Percentiles rank a stretch among this genome's conserved stretches.
Evolutionary conservation across 495 filamentous ascomycete genomes (phyloP).

Genomic region (Aspergillus wentii): DNA sequence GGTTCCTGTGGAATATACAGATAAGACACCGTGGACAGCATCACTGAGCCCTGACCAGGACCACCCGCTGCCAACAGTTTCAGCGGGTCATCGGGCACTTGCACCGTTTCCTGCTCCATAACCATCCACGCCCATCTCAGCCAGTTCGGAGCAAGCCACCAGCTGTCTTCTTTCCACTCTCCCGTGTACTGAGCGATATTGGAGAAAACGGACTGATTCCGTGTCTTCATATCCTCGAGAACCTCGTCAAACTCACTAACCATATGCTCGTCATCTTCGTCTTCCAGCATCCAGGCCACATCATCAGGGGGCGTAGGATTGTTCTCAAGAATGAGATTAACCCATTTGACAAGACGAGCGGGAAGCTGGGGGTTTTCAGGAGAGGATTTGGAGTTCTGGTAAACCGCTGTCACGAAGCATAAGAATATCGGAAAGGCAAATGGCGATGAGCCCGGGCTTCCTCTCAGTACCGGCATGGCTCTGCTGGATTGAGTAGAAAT

Average conservation of each 20-base stretch:
- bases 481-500: constrained; percentile 13
- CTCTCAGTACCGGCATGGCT: constrained; percentile 16
- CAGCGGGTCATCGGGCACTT: constrained; percentile 34
- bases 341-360: constrained; percentile 30
- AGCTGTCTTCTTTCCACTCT: constrained; percentile 14
- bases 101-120: constrained; percentile 33
- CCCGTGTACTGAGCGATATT: constrained; percentile 13
- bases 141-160: constrained; percentile 40
- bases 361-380: constrained; percentile 14
- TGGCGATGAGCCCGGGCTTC: constrained; percentile 9
- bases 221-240: constrained; percentile 8
- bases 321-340: constrained; percentile 29
- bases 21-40: constrained; percentile 30
- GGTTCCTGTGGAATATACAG: constrained; percentile 40
- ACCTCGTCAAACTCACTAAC: constrained; percentile 19
- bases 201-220: constrained; percentile 7
- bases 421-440: constrained; percentile 25
- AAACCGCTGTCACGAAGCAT: constrained; percentile 16
- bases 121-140: constrained; percentile 38
- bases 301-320: constrained; percentile 26
- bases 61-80: constrained; percentile 17
- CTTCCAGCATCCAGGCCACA: constrained; percentile 22
- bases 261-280: constrained; percentile 24
- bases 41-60: constrained; percentile 12
- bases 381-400: constrained; percentile 5